Evolutionary conservation across 2,329 filamentous ascomycete genomes (phyloP).

Genomic region (Scedosporium minutisporum): DNA sequence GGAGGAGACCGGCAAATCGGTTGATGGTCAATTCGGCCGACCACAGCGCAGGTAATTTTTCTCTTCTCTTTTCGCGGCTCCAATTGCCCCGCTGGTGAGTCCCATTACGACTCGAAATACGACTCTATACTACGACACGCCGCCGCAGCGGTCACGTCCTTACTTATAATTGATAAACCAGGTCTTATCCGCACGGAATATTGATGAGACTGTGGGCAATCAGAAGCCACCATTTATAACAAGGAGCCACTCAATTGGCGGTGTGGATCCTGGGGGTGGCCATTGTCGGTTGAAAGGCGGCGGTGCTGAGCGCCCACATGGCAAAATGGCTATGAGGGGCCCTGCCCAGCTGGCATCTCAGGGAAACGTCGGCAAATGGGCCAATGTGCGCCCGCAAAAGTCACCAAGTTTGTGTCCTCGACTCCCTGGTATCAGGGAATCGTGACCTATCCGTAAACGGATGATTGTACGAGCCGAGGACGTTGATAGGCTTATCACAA

Average conservation of each 20-base stretch:
- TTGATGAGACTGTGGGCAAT: neutral
- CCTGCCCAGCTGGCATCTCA: neutral
- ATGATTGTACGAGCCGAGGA: neutral
- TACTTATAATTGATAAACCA: neutral
- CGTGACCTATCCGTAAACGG: neutral
- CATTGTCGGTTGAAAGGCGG: neutral
- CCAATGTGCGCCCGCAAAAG: neutral
- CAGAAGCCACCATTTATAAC: neutral
- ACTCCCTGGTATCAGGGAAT: neutral
- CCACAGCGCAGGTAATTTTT: neutral
- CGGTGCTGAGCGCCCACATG: neutral
- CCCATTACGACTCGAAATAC: too few relatives aligned
- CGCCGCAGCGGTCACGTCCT: neutral
- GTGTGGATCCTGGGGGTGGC: neutral
- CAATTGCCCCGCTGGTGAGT: too few relatives aligned
- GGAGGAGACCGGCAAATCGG: neutral
- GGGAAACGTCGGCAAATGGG: neutral
- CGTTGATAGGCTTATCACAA: neutral
- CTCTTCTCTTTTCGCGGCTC: neutral
- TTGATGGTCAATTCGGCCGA: neutral
- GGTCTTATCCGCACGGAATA: neutral
- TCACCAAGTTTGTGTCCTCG: neutral
- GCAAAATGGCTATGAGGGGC: neutral
- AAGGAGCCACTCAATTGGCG: neutral
- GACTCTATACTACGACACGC: neutral